Percentiles rank a stretch among this genome's conserved stretches.
Evolutionary conservation across 169 alveolate genomes (phyloP).

Genomic region (Toxoplasma gondii): DNA sequence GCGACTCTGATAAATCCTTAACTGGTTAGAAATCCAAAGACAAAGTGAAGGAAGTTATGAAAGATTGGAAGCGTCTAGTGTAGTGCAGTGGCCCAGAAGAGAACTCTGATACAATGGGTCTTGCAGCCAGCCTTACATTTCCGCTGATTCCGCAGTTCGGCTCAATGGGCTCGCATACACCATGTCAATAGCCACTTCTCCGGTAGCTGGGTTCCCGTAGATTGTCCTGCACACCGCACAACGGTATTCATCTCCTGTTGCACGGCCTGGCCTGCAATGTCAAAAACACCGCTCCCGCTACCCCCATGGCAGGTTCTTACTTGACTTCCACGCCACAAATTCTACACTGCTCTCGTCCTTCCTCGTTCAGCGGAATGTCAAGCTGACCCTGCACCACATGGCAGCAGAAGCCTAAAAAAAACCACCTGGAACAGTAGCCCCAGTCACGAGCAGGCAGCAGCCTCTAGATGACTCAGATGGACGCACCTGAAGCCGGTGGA

Average conservation of each 20-base stretch:
- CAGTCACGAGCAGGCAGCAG: neutral
- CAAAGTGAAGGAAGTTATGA: too few species aligned
- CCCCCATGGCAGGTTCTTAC: neutral
- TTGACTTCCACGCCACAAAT: slow-evolving; percentile 29
- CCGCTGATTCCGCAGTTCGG: slow-evolving; percentile 53
- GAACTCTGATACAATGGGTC: too few species aligned
- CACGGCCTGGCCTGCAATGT: neutral
- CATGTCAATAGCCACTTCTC: neutral
- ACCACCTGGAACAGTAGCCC: neutral
- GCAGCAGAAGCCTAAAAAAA: neutral
- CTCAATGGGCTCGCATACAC: slow-evolving; percentile 41
- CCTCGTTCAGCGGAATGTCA: slow-evolving; percentile 59
- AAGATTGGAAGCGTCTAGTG: too few species aligned
- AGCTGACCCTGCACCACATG: slow-evolving; percentile 45
- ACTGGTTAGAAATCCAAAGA: neutral
- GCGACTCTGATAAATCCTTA: neutral
- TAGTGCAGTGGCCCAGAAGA: too few species aligned
- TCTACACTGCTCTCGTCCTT: slow-evolving; percentile 42
- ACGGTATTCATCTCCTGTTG: neutral
- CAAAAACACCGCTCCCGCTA: neutral
- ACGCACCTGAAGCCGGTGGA: slow-evolving; percentile 53
- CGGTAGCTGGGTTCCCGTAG: neutral
- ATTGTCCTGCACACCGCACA: neutral
- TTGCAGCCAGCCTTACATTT: slow-evolving; percentile 3
- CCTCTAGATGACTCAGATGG: neutral